These are phyloP conservation scores for Mycena alexandri DNA, from an alignment of 768 basidiomycete genomes.

Conservation along the genomic window DNA sequence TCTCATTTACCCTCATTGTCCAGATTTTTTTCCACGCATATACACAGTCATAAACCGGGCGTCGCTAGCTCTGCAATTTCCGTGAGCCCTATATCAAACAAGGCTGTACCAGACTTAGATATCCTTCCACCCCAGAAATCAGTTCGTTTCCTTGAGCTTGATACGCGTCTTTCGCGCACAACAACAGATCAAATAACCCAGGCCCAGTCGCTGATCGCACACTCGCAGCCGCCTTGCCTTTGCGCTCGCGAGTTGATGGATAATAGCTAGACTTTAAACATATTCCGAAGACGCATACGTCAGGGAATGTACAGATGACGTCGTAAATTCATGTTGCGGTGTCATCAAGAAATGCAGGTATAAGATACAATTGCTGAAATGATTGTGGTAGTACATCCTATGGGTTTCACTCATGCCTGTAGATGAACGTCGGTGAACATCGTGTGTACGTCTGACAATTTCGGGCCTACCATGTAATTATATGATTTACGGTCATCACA, in stretches of 20 bases:
- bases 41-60: slow-evolving; percentile 14
- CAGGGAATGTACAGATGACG: slow-evolving; percentile 3
- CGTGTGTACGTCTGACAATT: not conserved
- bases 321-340: slow-evolving; percentile 13
- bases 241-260: slow-evolving; percentile 1
- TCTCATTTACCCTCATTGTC: not conserved
- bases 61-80: not conserved
- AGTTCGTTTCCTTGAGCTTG: slow-evolving; percentile 19
- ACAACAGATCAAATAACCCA: slow-evolving; percentile 35
- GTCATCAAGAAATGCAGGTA: slow-evolving; percentile 19
- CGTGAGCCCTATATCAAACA: not conserved
- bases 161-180: slow-evolving; percentile 15
- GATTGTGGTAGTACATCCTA: slow-evolving; percentile 21
- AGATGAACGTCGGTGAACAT: not conserved
- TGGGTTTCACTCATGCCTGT: slow-evolving; percentile 21
- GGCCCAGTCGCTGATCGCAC: slow-evolving; percentile 13
- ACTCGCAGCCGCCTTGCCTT: not conserved
- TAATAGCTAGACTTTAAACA: slow-evolving; percentile 11
- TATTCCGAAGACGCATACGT: not conserved
- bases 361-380: slow-evolving; percentile 26
- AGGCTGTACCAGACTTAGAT: too few relatives aligned
- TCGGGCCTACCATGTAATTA: slow-evolving; percentile 70
- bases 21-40: not conserved
- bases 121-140: slow-evolving; percentile 13
- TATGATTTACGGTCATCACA: slow-evolving; percentile 91